Conservation (phyloP, 2,329 filamentous ascomycete species). For the Fusarium sp. region DNA sequence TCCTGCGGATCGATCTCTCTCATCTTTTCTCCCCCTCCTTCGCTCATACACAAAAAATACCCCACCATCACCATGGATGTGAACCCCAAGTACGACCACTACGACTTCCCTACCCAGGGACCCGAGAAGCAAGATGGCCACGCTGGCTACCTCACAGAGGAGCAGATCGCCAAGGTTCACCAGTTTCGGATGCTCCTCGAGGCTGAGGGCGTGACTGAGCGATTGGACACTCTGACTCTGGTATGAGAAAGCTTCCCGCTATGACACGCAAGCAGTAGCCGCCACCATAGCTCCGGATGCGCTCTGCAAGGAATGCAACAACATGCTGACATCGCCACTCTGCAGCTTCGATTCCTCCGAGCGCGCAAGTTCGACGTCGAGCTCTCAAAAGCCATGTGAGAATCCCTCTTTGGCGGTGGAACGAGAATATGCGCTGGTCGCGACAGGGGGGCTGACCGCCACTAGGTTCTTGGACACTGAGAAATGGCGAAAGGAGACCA, state of each 20-base stretch:
- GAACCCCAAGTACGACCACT: conserved; percentile 93
- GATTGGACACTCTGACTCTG: conserved; percentile 92
- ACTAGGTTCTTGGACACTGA: conserved; percentile 90
- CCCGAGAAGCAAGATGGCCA: conserved; percentile 80
- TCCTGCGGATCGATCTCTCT: conserved; percentile 14
- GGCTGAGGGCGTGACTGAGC: conserved; percentile 81
- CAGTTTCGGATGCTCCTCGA: conserved; percentile 90
- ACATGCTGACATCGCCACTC: conserved; percentile 21
- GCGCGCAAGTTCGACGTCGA: conserved; percentile 95
- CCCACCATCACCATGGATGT: conserved; percentile 64
- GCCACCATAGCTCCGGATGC: background rate
- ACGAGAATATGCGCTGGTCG: conserved; percentile 22
- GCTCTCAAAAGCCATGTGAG: conserved; percentile 85
- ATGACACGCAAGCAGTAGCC: conserved; percentile 12
- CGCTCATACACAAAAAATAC: conserved; percentile 20
- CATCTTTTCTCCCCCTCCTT: conserved; percentile 17
- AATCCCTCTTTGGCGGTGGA: conserved; percentile 30
- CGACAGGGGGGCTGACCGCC: conserved; percentile 41
- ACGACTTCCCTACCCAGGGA: conserved; percentile 88
- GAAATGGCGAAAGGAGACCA: conserved; percentile 89
- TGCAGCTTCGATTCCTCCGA: conserved; percentile 86
- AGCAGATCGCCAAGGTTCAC: conserved; percentile 89
- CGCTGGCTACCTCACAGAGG: conserved; percentile 85
- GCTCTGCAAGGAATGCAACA: conserved; percentile 1
- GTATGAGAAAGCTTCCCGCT: conserved; percentile 62